Percentiles rank a stretch among this genome's conserved stretches.
phyloP scores from a whole-genome alignment of 345 rosid species.

The Sonneratia alba region DNA sequence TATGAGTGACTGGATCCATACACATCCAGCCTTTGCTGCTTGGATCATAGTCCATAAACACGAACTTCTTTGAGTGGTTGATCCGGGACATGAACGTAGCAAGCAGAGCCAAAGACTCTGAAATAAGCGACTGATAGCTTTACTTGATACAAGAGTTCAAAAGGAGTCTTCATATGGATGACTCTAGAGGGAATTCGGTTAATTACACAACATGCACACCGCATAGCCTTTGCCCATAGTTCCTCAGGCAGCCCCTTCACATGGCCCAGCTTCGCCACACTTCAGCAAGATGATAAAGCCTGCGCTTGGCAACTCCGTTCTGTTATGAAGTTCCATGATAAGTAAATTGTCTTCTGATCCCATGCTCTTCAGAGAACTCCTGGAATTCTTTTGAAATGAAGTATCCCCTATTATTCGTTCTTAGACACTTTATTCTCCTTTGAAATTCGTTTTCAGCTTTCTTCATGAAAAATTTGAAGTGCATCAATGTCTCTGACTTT shows the following conservation, averaged over 20 bases:
- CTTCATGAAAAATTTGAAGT: background rate
- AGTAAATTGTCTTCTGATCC: background rate
- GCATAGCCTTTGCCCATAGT: background rate
- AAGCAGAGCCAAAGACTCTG: background rate
- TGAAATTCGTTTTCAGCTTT: background rate
- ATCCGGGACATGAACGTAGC: background rate
- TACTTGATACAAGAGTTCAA: background rate
- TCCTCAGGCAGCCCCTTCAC: background rate
- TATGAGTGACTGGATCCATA: background rate
- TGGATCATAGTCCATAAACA: background rate
- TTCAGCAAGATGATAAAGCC: background rate
- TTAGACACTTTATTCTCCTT: background rate
- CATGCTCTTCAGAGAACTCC: background rate
- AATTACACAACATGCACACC: background rate
- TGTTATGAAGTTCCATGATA: background rate
- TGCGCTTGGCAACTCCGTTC: background rate
- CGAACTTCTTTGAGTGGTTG: background rate
- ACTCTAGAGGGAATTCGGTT: background rate
- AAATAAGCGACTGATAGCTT: background rate
- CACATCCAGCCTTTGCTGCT: background rate
- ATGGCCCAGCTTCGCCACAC: background rate
- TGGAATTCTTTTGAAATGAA: background rate
- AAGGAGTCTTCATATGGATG: background rate
- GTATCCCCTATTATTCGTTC: constrained; percentile 4
- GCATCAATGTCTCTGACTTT: background rate